Evolutionary conservation across 768 basidiomycete species (phyloP).

Genomic region (Calocera viscosa): DNA sequence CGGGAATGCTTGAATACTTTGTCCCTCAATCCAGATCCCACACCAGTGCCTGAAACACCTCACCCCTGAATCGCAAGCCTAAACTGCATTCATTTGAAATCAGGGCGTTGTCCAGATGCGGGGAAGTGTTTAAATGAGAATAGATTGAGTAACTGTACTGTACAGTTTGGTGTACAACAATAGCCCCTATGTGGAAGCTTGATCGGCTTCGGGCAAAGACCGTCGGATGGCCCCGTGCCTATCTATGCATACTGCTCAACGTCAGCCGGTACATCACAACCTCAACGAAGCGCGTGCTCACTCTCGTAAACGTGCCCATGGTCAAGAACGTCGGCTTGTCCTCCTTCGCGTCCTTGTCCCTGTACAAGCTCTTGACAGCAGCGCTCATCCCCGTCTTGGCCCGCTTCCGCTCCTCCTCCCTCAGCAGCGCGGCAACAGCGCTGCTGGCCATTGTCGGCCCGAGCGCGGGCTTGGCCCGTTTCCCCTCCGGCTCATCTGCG

Average conservation of each 20-base stretch:
- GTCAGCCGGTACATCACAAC: background rate
- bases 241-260: background rate
- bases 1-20: too few species aligned
- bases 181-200: too few species aligned
- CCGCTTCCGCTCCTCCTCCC: constrained; percentile 69
- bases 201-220: too few species aligned
- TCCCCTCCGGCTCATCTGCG: constrained; percentile 19
- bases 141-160: too few species aligned
- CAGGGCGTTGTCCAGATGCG: too few species aligned
- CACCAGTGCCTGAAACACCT: too few species aligned
- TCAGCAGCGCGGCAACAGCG: constrained; percentile 46
- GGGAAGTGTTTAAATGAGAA: too few species aligned
- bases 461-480: constrained; percentile 15
- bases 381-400: constrained; percentile 67
- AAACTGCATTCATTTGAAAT: too few species aligned
- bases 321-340: constrained; percentile 85
- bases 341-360: constrained; percentile 39
- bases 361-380: constrained; percentile 73
- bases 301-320: constrained; percentile 81
- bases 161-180: too few species aligned
- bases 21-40: too few species aligned
- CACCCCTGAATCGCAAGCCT: too few species aligned
- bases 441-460: constrained; percentile 32
- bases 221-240: too few species aligned
- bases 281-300: constrained; percentile 32